Evolutionary conservation across 768 basidiomycete species (phyloP).

Genomic region (Chlorophyllum brunneum): DNA sequence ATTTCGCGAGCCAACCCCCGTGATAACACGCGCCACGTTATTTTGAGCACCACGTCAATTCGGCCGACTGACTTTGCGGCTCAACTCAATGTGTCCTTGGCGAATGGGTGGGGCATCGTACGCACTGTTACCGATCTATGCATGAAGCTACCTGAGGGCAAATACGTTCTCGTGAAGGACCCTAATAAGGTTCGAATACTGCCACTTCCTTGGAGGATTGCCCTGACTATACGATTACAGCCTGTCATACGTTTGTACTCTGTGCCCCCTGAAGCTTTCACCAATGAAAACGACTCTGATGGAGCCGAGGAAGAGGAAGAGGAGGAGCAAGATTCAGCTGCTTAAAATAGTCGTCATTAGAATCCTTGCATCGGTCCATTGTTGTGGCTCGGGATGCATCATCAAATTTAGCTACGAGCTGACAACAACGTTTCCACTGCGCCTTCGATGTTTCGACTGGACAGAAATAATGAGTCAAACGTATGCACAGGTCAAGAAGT

Average conservation of each 20-base stretch:
- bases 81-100: slow-evolving; percentile 91
- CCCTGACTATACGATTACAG: slow-evolving; percentile 39
- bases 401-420: slow-evolving; percentile 3
- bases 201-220: slow-evolving; percentile 6
- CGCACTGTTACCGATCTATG: slow-evolving; percentile 91
- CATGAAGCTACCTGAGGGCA: slow-evolving; percentile 97
- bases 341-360: slow-evolving; percentile 1
- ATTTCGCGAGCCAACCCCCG: slow-evolving; percentile 92
- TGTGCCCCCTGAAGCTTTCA: slow-evolving; percentile 87
- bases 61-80: slow-evolving; percentile 91
- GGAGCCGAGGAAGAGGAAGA: slow-evolving; percentile 32
- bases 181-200: slow-evolving; percentile 80
- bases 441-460: slow-evolving; percentile 71
- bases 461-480: slow-evolving; percentile 8
- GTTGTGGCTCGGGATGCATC: background rate
- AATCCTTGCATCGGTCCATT: background rate
- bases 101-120: slow-evolving; percentile 99
- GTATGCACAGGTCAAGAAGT: background rate
- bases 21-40: slow-evolving; percentile 93
- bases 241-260: slow-evolving; percentile 91
- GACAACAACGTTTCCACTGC: slow-evolving; percentile 77
- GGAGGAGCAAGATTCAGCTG: slow-evolving; percentile 13
- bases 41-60: slow-evolving; percentile 91
- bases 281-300: slow-evolving; percentile 67
- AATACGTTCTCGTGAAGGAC: slow-evolving; percentile 96